Evolutionary conservation across 1,284 basidiomycete species (phyloP).

Genomic region (Exsudoporus floridanus): DNA sequence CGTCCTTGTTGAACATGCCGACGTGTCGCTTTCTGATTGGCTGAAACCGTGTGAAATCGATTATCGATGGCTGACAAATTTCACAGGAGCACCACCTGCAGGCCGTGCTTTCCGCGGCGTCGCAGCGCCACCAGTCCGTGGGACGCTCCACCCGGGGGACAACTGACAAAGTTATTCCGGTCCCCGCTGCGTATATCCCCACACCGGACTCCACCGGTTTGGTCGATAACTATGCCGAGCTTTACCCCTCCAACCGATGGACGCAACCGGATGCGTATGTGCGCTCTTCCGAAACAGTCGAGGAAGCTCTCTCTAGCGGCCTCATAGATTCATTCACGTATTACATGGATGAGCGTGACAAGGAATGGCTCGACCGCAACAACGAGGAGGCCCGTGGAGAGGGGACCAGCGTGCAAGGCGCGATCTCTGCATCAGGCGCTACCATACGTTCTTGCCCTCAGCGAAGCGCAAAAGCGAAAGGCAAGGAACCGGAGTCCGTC

Average conservation of each 20-base stretch:
- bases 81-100: constrained; percentile 90
- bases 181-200: constrained; percentile 78
- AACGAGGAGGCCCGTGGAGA: constrained; percentile 88
- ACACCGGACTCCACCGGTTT: constrained; percentile 87
- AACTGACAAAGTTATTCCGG: constrained; percentile 42
- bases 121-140: constrained; percentile 53
- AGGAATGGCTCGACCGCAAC: constrained; percentile 90
- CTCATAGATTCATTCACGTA: constrained; percentile 77
- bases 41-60: constrained; percentile 43
- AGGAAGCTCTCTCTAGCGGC: constrained; percentile 64
- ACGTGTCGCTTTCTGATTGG: constrained; percentile 52
- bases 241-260: constrained; percentile 73
- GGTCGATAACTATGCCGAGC: constrained; percentile 69
- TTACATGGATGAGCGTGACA: constrained; percentile 95
- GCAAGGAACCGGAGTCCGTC: constrained; percentile 68
- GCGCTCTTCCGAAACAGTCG: constrained; percentile 84
- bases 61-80: constrained; percentile 67
- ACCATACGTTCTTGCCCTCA: constrained; percentile 50
- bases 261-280: constrained; percentile 80
- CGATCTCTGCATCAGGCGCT: constrained; percentile 49
- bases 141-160: constrained; percentile 44
- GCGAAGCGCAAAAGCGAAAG: constrained; percentile 73
- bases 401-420: constrained; percentile 76
- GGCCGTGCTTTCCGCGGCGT: constrained; percentile 75
- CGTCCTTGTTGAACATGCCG: constrained; percentile 44